phyloP scores from a whole-genome alignment of 495 filamentous ascomycete species.

The Xylaria telfairii region DNA sequence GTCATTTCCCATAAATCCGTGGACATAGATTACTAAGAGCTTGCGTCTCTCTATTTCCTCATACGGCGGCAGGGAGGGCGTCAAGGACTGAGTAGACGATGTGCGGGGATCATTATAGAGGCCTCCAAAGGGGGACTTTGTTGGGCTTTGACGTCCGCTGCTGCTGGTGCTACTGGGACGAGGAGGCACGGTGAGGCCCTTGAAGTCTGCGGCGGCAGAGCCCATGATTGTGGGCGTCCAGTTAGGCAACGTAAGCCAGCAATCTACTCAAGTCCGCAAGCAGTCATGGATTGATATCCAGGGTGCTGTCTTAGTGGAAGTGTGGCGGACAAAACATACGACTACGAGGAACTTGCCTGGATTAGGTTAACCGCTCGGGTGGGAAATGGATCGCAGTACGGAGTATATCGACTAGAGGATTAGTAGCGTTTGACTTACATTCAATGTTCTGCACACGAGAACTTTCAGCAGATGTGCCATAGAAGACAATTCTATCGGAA shows the following conservation, averaged over 20 bases:
- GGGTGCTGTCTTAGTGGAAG: too few species aligned
- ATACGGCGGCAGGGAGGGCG: constrained; percentile 51
- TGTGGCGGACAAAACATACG: not conserved
- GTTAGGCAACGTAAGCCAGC: not conserved
- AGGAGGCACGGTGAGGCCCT: constrained; percentile 2
- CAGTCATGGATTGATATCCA: too few species aligned
- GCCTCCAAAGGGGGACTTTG: constrained; percentile 20
- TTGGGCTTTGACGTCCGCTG: not conserved
- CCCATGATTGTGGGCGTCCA: not conserved
- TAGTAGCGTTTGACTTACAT: constrained; percentile 4
- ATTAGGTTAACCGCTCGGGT: not conserved
- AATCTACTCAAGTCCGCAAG: constrained; percentile 1
- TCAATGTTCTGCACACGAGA: not conserved
- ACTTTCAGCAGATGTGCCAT: not conserved
- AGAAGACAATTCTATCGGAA: not conserved
- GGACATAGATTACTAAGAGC: constrained; percentile 83
- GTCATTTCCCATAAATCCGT: constrained; percentile 93
- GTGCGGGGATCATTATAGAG: constrained; percentile 60
- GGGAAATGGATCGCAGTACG: not conserved
- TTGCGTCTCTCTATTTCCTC: constrained; percentile 56
- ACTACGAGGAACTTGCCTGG: not conserved
- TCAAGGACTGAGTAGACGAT: constrained; percentile 68
- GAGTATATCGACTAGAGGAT: not conserved
- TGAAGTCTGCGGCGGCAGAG: constrained; percentile 20
- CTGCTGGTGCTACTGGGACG: not conserved